These are phyloP conservation scores for Blastomyces percursus DNA, from an alignment of 2,329 filamentous ascomycete genomes.

Conservation along the genomic window DNA sequence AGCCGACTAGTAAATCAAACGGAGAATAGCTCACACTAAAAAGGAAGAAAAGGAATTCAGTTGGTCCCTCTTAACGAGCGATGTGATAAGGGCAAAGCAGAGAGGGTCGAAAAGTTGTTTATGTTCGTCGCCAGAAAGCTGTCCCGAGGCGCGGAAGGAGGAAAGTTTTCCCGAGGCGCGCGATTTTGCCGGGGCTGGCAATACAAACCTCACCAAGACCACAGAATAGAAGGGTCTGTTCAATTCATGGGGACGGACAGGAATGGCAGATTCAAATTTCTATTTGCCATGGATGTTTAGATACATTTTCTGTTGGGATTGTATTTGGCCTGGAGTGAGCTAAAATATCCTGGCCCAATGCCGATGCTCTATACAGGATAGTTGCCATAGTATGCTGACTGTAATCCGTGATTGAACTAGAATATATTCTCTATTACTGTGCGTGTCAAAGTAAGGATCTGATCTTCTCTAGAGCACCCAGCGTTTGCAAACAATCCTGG, in stretches of 20 bases:
- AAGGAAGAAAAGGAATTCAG: not conserved
- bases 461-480: not conserved
- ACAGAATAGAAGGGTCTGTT: not conserved
- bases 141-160: not conserved
- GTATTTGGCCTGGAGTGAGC: not conserved
- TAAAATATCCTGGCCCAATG: not conserved
- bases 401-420: not conserved
- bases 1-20: not conserved
- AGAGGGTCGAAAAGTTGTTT: not conserved
- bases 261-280: not conserved
- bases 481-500: not conserved
- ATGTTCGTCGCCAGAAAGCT: not conserved
- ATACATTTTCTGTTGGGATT: not conserved
- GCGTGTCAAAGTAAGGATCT: not conserved
- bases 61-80: not conserved
- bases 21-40: not conserved
- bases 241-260: not conserved
- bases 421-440: not conserved
- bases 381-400: not conserved
- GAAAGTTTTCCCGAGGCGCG: constrained; percentile 3
- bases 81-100: not conserved
- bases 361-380: not conserved
- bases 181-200: too few relatives aligned
- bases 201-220: too few relatives aligned
- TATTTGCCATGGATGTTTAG: not conserved